These are phyloP conservation scores for Lecanoromycetidae sp. DNA, from an alignment of 2,329 filamentous ascomycete species.

Conservation along the genomic window DNA sequence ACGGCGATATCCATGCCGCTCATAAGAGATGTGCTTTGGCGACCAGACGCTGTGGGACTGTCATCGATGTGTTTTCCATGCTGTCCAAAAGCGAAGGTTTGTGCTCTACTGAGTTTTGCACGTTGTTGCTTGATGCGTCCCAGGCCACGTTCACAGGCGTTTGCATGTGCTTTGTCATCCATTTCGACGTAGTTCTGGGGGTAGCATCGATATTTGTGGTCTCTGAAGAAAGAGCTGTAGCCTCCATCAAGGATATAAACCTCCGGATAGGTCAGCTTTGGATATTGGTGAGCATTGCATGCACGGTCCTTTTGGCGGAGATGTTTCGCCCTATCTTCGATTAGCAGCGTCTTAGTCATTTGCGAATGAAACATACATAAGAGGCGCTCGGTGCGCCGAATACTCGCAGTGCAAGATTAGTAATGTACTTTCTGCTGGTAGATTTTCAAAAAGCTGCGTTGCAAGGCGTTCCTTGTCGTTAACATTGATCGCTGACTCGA, in stretches of 20 bases:
- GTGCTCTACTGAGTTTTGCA: conserved; percentile 71
- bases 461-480: conserved; percentile 89
- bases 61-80: conserved; percentile 49
- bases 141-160: conserved; percentile 88
- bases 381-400: conserved; percentile 85
- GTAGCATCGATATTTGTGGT: conserved; percentile 69
- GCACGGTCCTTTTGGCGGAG: conserved; percentile 80
- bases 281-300: conserved; percentile 75
- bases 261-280: conserved; percentile 83
- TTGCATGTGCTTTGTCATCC: conserved; percentile 81
- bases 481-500: conserved; percentile 85
- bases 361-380: conserved; percentile 51
- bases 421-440: conserved; percentile 56
- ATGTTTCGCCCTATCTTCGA: conserved; percentile 56
- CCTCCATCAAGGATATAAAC: conserved; percentile 95
- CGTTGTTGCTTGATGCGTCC: conserved; percentile 78
- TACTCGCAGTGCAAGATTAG: conserved; percentile 97
- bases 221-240: conserved; percentile 82
- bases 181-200: conserved; percentile 96
- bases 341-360: conserved; percentile 13
- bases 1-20: conserved; percentile 33
- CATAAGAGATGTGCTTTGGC: conserved; percentile 30
- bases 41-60: conserved; percentile 44
- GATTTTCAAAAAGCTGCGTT: conserved; percentile 58
- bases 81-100: conserved; percentile 91